These are phyloP conservation scores for Shiraia bambusicola DNA, from an alignment of 2,329 filamentous ascomycete species.

Conservation along the genomic window DNA sequence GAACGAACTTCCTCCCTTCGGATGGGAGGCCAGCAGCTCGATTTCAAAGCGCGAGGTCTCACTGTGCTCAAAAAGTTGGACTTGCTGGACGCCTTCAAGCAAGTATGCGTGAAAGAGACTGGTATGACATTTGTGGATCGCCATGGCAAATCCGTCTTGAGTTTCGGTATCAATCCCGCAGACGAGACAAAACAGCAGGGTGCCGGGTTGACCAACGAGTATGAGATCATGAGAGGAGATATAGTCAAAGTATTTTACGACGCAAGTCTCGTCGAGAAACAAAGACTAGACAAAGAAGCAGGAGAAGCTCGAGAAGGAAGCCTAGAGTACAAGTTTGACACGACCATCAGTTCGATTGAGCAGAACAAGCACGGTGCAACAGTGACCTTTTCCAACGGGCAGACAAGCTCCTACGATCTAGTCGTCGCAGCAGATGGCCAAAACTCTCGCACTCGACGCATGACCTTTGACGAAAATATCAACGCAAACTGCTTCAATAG, in stretches of 20 bases:
- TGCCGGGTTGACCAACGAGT: slow-evolving; percentile 24
- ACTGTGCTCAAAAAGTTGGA: slow-evolving; percentile 46
- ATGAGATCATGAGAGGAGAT: slow-evolving; percentile 36
- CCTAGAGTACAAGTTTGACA: slow-evolving; percentile 13
- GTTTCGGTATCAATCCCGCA: slow-evolving; percentile 37
- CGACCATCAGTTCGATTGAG: slow-evolving; percentile 17
- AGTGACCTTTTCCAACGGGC: slow-evolving; percentile 22
- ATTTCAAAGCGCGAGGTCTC: slow-evolving; percentile 48
- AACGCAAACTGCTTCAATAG: slow-evolving; percentile 14
- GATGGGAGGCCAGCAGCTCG: slow-evolving; percentile 48
- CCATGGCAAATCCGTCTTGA: slow-evolving; percentile 16
- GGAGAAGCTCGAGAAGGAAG: slow-evolving; percentile 1
- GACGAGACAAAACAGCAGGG: slow-evolving; percentile 39
- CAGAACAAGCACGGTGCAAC: slow-evolving; percentile 12
- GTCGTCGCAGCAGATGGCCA: slow-evolving; percentile 33
- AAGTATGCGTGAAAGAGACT: slow-evolving; percentile 40
- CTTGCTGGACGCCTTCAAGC: slow-evolving; percentile 39
- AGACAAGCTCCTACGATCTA: slow-evolving; percentile 21
- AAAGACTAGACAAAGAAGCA: slow-evolving; percentile 16
- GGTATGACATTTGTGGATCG: slow-evolving; percentile 42
- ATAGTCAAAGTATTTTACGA: slow-evolving; percentile 38
- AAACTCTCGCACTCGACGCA: slow-evolving; percentile 19
- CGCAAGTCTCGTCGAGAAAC: slow-evolving; percentile 11
- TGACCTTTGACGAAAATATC: slow-evolving; percentile 22
- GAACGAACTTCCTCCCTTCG: slow-evolving; percentile 49